Evolutionary conservation across 768 basidiomycete species (phyloP), one percentile per base, ranked within the genome.

Genomic region (Trametes sanguinea): DNA sequence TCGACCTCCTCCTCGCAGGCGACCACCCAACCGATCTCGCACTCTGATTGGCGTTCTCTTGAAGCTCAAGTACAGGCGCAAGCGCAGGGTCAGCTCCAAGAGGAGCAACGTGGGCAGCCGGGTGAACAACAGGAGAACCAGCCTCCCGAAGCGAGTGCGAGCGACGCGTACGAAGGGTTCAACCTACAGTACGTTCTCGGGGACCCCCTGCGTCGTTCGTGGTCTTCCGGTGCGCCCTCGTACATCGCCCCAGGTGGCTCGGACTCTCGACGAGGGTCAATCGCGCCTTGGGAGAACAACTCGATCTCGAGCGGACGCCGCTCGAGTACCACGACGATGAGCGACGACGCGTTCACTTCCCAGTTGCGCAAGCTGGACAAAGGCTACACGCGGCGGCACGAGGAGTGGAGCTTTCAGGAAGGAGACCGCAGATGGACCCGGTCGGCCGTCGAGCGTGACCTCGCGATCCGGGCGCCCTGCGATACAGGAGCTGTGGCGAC

Each of bases 401-500:
- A 53, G 40, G 78, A 81, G 59, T 90, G 89, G 89, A 81, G 77
- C 16, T 88, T 88, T 89, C 71, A 76, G 74, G 62, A 79, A 77
- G 65, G 86, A 87, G 73, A 80, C 74, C 51, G 79, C 76, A 13
- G 80, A 83, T 57, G 65, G 67, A 4, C 46, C 65, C 1, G 67
- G 65, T 8, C 57, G 69, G 50, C 45, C 37, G 48, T 57, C 30
- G 33, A 14, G 65, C 71, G 40, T 61, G 61, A 39, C 66, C 57
- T 57, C 61, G 48, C 55, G 46, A 30, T 30, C 54, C 48, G 64
- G 51, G 11, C 33, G 69, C 51, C 69, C 83, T 16, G 80, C 80
- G 51, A 74, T 80, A 32, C 83, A 85, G 60, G 90, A 92, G 66
- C 75, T 85, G 60, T 92, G 90, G 90, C 75, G 77, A 51, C 88